A percentile compares a stretch with the other conserved stretches of the same genome.
These are phyloP conservation scores for Globisporangium barbulae DNA, from an alignment of 352 stramenopile species.

Conservation along the genomic window DNA sequence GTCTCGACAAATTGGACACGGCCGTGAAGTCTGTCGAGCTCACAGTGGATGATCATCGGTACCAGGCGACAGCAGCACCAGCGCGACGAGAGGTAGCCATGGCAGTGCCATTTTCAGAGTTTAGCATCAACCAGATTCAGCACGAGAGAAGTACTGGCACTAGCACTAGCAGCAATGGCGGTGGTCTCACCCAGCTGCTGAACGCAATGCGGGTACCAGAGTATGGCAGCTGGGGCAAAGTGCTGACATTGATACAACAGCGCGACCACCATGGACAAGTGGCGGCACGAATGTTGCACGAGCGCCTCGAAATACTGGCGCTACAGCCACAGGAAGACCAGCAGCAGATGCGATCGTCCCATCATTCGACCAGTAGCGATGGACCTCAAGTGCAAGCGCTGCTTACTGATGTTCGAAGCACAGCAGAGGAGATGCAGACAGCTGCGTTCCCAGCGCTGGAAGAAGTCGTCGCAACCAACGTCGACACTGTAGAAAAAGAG, in stretches of 20 bases:
- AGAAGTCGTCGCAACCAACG: slow-evolving; percentile 25
- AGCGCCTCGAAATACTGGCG: slow-evolving; percentile 16
- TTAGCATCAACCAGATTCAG: slow-evolving; percentile 37
- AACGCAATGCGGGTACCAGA: slow-evolving; percentile 15
- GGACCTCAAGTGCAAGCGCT: slow-evolving; percentile 8
- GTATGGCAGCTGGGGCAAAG: slow-evolving; percentile 24
- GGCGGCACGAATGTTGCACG: background rate
- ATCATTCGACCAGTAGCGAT: background rate
- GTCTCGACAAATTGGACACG: slow-evolving; percentile 20
- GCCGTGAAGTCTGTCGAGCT: slow-evolving; percentile 14
- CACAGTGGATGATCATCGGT: background rate
- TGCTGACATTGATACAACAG: slow-evolving; percentile 19
- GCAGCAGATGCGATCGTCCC: slow-evolving; percentile 13
- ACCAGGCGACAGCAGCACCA: background rate
- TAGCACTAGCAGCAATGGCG: background rate
- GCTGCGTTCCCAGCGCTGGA: slow-evolving; percentile 23
- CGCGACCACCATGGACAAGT: background rate
- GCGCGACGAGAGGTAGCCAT: slow-evolving; percentile 1
- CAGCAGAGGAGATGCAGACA: slow-evolving; percentile 17
- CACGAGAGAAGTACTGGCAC: background rate
- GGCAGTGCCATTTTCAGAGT: slow-evolving; percentile 26
- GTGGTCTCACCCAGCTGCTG: slow-evolving; percentile 22
- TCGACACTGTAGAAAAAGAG: slow-evolving; percentile 14
- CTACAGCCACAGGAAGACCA: slow-evolving; percentile 22
- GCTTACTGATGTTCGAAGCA: slow-evolving; percentile 14